Conservation (phyloP, 345 rosid genomes). For the Citropsis articulata region DNA sequence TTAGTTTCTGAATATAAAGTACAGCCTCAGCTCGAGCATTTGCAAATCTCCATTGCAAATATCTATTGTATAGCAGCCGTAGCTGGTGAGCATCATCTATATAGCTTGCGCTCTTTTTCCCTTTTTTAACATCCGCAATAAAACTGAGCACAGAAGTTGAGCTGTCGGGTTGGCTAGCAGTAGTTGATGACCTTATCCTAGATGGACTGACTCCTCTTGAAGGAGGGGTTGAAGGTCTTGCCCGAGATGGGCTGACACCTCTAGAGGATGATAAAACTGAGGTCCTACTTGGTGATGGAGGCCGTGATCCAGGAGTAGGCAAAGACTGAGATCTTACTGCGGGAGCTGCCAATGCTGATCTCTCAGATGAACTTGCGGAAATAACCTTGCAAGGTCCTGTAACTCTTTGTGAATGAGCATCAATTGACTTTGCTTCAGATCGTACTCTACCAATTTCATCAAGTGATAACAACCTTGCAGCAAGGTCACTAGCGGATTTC, state of each 20-base stretch:
- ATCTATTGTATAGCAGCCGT: constrained; percentile 75
- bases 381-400: constrained; percentile 44
- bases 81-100: constrained; percentile 94
- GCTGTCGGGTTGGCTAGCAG: constrained; percentile 49
- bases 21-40: constrained; percentile 74
- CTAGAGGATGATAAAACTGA: constrained; percentile 44
- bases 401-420: constrained; percentile 35
- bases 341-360: constrained; percentile 36
- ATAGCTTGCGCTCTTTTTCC: constrained; percentile 57
- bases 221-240: constrained; percentile 74
- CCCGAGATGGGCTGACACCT: constrained; percentile 57
- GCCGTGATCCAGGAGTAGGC: constrained; percentile 46
- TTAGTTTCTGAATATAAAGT: constrained; percentile 59
- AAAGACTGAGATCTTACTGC: constrained; percentile 54
- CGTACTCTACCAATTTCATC: constrained; percentile 41
- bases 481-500: constrained; percentile 55
- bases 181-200: constrained; percentile 57
- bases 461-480: constrained; percentile 37
- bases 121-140: constrained; percentile 76
- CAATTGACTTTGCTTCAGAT: constrained; percentile 44
- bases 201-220: constrained; percentile 81
- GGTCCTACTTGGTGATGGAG: constrained; percentile 70
- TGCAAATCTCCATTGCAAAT: constrained; percentile 89
- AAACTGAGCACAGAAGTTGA: constrained; percentile 86
- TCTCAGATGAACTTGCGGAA: constrained; percentile 48